A percentile compares a stretch with the other conserved stretches of the same genome.
Conservation (phyloP, 164 flowering plant species). For the Stephania yunnanensis region DNA sequence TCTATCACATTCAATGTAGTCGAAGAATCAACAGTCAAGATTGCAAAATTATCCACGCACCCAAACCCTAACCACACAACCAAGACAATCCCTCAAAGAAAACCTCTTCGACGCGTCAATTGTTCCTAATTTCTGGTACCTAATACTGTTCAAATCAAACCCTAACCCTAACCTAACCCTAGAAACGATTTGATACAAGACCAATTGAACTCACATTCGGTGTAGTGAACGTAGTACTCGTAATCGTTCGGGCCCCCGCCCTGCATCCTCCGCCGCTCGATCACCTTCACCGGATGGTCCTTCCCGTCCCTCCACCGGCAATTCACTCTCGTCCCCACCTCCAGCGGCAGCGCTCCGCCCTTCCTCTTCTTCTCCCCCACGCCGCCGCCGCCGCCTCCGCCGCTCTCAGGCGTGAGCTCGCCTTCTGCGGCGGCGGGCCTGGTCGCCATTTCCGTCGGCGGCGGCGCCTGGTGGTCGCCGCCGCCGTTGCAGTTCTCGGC, state of each 20-base stretch:
- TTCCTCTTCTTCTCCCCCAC: slow-evolving; percentile 42
- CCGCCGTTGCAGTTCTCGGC: slow-evolving; percentile 20
- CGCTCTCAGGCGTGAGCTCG: slow-evolving; percentile 17
- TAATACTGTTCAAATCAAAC: no score
- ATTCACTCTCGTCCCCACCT: slow-evolving; percentile 90
- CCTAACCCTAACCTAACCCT: no score
- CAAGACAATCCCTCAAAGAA: no score
- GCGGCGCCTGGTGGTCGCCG: slow-evolving; percentile 14
- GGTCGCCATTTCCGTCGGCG: neutral
- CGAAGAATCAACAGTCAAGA: no score
- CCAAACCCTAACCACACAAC: no score
- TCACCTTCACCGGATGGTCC: slow-evolving; percentile 88
- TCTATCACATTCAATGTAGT: no score
- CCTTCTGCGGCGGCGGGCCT: neutral
- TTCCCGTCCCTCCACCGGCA: slow-evolving; percentile 95
- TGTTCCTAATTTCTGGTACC: no score
- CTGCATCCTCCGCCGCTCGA: slow-evolving; percentile 64
- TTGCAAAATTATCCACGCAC: no score
- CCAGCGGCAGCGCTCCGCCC: slow-evolving; percentile 49
- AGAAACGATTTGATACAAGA: neutral
- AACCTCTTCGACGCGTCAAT: no score
- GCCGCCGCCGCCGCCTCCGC: slow-evolving; percentile 16
- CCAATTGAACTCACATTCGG: slow-evolving; percentile 58
- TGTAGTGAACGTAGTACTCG: slow-evolving; percentile 96
- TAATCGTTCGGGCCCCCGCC: slow-evolving; percentile 45